Evolutionary conservation across 192 early-diverging fungal genomes (phyloP).

Genomic region (Coemansia sp.): DNA sequence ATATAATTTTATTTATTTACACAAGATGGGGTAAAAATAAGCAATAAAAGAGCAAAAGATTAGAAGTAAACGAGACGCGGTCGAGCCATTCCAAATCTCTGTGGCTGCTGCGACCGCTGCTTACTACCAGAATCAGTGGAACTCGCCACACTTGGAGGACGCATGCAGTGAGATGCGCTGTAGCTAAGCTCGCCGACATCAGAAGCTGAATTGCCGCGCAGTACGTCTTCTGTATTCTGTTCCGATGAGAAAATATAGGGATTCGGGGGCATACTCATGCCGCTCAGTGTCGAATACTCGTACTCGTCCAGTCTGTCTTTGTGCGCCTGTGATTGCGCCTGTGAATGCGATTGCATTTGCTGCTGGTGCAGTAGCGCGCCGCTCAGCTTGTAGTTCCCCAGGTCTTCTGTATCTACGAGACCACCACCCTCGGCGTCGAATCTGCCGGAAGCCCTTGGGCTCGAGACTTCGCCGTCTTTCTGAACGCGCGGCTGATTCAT

Average conservation of each 20-base stretch:
- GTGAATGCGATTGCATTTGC: not conserved
- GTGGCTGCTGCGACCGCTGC: constrained; percentile 1
- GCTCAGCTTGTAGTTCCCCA: not conserved
- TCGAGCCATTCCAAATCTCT: constrained; percentile 23
- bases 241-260: not conserved
- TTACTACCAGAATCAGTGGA: not conserved
- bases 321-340: no score
- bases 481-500: constrained; percentile 1
- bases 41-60: not conserved
- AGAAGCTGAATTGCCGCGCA: not conserved
- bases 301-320: not conserved
- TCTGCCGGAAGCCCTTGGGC: not conserved
- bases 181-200: not conserved
- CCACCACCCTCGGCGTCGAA: not conserved
- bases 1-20: not conserved
- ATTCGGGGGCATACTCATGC: not conserved
- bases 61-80: not conserved
- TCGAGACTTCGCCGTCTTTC: not conserved
- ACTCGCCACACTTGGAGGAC: not conserved
- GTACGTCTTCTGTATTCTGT: not conserved
- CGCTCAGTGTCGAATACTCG: not conserved
- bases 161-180: not conserved
- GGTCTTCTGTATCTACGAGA: not conserved
- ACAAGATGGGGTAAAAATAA: not conserved
- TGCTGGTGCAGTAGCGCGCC: not conserved